Base-by-base conservation (phyloP, 495 filamentous ascomycete genomes). In the Penicillium roqueforti region DNA sequence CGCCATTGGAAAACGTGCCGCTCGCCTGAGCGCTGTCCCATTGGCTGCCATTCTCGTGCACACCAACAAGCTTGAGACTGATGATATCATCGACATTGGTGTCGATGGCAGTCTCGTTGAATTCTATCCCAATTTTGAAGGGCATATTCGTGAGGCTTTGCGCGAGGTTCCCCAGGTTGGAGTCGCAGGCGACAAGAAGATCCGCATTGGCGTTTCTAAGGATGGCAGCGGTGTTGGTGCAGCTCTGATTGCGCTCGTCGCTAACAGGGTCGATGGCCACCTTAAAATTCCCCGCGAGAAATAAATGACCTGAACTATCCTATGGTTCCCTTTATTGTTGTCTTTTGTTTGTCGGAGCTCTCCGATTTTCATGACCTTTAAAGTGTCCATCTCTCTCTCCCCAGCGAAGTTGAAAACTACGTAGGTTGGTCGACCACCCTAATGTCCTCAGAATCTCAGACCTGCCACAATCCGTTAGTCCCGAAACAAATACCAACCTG, bases 151-250 rank as follows among this genome's bases (percentile, higher is more conserved):
- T 22, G 87, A 91, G 59, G 87, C 87, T 22, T 68, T 96, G 47
- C 72, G 82, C 20, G 80, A 80, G 50, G 79, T 95, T 16, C 76
- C 85, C 26, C 80, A 84, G 51, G 84, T 96, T 59, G 91, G 91
- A 10, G 68, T 65, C 10, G 75, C 78, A 10, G 88, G 89, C 8
- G 89, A 92, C 49, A 84, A 86, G 69, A 86, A 83, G 68, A 81
- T 97, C 55, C 78, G 88, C 38, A 95, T 97, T 60, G 92, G 91
- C 11, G 89, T 96, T 69, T 92, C 92, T 48, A 92, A 93, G 80
- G 92, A 97, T 72, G 92, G 92, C 43, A 87, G 83, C 53, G 92
- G 92, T 48, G 92, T 97, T 43, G 92, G 92, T 25, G 92, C 92
- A 8, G 92, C 92, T 44, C 68, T 97, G 60, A 96, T 95, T 69